Evolutionary conservation across 805 yeast genomes (phyloP), one percentile per base, ranked within the genome.

Genomic region (Yarrowia sp.): DNA sequence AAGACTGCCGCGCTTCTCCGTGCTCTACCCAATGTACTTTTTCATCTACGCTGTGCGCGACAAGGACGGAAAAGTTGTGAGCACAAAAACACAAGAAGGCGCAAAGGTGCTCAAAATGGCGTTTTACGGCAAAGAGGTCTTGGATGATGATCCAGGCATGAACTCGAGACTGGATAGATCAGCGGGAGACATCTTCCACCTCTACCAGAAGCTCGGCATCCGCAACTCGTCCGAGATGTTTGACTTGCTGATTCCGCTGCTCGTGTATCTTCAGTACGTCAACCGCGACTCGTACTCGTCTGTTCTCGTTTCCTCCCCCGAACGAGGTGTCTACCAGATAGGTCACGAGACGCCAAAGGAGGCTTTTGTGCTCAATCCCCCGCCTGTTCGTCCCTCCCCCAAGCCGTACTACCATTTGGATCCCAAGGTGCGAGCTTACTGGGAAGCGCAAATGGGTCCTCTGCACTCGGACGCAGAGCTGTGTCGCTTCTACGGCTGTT

Each of bases 81-180:
- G 32, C 19, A 33, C 58, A 8, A 51, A 51, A 18, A 51, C 58
- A 13, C 58, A 51, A 32, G 58, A 51, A 32, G 58, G 58, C 7
- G 58, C 58, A 4, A 51, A 51, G 42, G 58, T 51, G 41, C 42
- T 51, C 12, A 51, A 51, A 51, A 51, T 51, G 58, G 58, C 58
- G 12, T 51, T 51, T 12, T 51, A 51, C 42, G 58, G 58, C 4
- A 51, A 51, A 35, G 58, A 51, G 42, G 58, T 51, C 42, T 24
- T 51, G 22, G 58, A 51, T 24, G 58, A 51, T 14, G 58, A 51
- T 16, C 58, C 58, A 14, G 42, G 58, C 14, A 51, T 51, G 58
- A 51, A 51, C 24, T 51, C 58, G 16, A 21, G 58, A 12, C 42
- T 51, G 12, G 58, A 51, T 14, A 24, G 58, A 16, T 19, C 29